Conservation (phyloP, 257 asterid species). For the Echites panduratus region DNA sequence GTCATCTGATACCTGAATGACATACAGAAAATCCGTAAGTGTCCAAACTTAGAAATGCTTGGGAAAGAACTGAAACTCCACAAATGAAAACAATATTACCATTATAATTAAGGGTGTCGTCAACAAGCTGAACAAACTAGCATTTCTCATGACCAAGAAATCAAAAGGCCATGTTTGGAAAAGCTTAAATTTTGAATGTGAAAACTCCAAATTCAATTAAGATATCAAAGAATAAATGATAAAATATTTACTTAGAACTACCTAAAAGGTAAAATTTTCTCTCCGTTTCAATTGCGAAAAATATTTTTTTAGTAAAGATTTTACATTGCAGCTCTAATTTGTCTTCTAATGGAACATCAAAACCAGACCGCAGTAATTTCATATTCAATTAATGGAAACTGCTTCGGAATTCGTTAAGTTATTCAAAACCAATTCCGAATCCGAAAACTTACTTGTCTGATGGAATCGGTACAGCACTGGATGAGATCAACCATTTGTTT, state of each 20-base stretch:
- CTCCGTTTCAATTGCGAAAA: not conserved
- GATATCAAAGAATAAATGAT: not conserved
- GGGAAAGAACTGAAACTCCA: not conserved
- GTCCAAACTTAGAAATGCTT: not conserved
- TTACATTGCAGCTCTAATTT: not conserved
- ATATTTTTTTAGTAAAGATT: not conserved
- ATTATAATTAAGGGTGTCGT: not conserved
- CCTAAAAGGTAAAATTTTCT: not conserved
- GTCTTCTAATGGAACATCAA: not conserved
- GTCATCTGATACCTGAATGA: slow-evolving; percentile 69
- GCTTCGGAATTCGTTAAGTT: not conserved
- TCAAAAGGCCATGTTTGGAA: not conserved
- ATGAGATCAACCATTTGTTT: slow-evolving; percentile 62
- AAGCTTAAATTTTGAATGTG: not conserved
- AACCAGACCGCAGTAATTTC: not conserved
- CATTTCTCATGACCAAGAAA: too few species aligned
- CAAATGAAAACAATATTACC: not conserved
- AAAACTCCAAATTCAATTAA: not conserved
- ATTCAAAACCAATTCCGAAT: not conserved
- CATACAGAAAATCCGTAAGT: not conserved
- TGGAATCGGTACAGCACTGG: slow-evolving; percentile 81
- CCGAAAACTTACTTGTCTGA: slow-evolving; percentile 55
- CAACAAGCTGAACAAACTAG: not conserved
- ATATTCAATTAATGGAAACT: not conserved
- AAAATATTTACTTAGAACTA: not conserved